Conservation (phyloP, 2,329 filamentous ascomycete genomes). For the Sporothrix sp. region DNA sequence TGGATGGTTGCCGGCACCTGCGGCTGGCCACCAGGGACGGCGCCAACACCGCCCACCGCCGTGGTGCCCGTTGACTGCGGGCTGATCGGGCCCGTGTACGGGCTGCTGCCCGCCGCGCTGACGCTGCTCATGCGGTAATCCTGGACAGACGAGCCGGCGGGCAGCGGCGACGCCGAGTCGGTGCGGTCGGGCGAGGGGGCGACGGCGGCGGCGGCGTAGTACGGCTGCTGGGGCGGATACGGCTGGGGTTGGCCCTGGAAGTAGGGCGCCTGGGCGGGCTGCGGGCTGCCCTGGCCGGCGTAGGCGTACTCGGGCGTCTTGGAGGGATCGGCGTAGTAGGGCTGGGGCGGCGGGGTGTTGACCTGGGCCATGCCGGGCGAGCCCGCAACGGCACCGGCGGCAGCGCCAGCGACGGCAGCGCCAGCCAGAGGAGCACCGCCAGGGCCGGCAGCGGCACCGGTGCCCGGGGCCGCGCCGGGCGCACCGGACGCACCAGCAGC, state of each 20-base stretch:
- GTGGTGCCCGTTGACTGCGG: constrained; percentile 14
- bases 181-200: constrained; percentile 9
- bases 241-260: constrained; percentile 6
- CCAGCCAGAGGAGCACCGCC: constrained; percentile 1
- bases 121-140: constrained; percentile 14
- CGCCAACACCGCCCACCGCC: background rate
- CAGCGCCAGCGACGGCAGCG: background rate
- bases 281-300: constrained; percentile 5
- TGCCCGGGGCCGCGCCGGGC: too few relatives aligned
- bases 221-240: constrained; percentile 1
- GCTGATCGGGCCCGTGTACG: constrained; percentile 9
- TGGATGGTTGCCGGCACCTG: constrained; percentile 17
- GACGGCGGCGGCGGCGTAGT: constrained; percentile 7
- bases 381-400: background rate
- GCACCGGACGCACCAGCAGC: background rate
- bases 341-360: constrained; percentile 2
- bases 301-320: constrained; percentile 7
- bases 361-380: constrained; percentile 9
- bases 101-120: constrained; percentile 4
- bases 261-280: background rate
- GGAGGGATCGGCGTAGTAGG: constrained; percentile 4
- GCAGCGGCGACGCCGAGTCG: constrained; percentile 11
- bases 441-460: background rate
- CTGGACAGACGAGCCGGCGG: constrained; percentile 2
- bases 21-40: background rate